Evolutionary conservation across 352 stramenopile species (phyloP), one percentile per base, ranked within the genome.

Genomic region (Plasmopara muralis): DNA sequence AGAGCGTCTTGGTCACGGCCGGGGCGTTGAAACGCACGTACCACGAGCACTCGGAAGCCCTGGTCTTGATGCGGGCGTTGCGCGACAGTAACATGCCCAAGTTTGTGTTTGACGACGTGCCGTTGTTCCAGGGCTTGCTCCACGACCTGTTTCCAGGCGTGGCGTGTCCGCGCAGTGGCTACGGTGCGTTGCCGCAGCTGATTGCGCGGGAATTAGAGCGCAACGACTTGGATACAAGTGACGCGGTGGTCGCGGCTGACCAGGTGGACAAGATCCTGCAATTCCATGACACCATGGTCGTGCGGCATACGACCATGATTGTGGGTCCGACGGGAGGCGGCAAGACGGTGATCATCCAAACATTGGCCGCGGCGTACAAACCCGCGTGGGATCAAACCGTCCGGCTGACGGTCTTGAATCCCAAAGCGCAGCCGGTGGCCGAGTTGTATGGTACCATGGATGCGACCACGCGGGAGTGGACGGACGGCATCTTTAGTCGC

Each of bases 241-340:
- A 96, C 35, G 40, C 72, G 0, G 45, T 61, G 1, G 85, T 90
- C 4, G 89, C 90, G 64, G 79, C 85, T 20, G 82, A 95, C 10
- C 87, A 97, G 58, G 88, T 98, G n/a, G 93, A 98, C 62, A 98
- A 98, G 65, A 92, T 95, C 47, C 96, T 98, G 31, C 93, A 98
- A 48, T 96, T 98, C 87, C 97, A 98, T 64, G 92, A 98, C 68
- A 97, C 89, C 0, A 95, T 98, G 87, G 72, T 98, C 4, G 90
- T 97, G 30, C 82, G 94, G 2, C 93, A 98, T 70, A 98, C 91
- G 7, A 97, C 87, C 0, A 98, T 98, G 93, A 97, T 98, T 41
- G 93, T 98, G 0, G 94, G 94, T 0, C 91, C 91, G 2, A 97
- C 93, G 0, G 89, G 87, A 3, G 94, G 92, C 30, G 92, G 93